Evolutionary conservation across 1,139 yeast genomes (phyloP).

Genomic region (Pichia sp.): DNA sequence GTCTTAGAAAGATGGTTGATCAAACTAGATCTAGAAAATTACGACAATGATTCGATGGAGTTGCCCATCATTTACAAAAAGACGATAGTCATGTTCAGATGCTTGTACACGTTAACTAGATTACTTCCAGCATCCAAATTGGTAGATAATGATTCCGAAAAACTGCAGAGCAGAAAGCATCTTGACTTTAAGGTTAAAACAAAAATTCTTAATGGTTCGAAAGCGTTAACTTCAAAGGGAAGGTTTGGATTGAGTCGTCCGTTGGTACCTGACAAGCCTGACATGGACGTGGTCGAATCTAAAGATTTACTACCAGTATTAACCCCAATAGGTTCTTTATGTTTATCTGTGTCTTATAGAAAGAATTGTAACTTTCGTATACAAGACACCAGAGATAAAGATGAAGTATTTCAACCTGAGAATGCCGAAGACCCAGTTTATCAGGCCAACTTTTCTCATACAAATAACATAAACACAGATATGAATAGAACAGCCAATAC

Average conservation of each 20-base stretch:
- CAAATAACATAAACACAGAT: constrained; percentile 4
- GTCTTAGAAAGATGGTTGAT: constrained; percentile 91
- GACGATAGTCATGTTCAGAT: constrained; percentile 68
- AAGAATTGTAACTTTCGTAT: constrained; percentile 63
- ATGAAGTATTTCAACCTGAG: neutral
- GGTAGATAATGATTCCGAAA: constrained; percentile 31
- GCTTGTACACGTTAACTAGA: constrained; percentile 61
- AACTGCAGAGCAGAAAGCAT: neutral
- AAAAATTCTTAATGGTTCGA: constrained; percentile 69
- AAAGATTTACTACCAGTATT: constrained; percentile 59
- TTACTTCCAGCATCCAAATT: constrained; percentile 70
- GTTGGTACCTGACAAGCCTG: constrained; percentile 35
- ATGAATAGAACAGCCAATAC: neutral
- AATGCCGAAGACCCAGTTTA: neutral
- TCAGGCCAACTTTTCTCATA: neutral
- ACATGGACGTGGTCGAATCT: constrained; percentile 17
- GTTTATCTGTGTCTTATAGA: constrained; percentile 76
- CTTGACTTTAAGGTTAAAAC: constrained; percentile 44
- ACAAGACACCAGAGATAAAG: neutral
- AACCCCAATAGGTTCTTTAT: constrained; percentile 70
- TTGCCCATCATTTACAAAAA: constrained; percentile 71
- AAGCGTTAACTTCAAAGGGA: constrained; percentile 76
- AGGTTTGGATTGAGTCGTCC: constrained; percentile 77
- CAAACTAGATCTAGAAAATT: constrained; percentile 53
- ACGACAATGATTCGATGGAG: constrained; percentile 38